Conservation (phyloP, 2,329 filamentous ascomycete genomes). For the Lecanicillium sp. region DNA sequence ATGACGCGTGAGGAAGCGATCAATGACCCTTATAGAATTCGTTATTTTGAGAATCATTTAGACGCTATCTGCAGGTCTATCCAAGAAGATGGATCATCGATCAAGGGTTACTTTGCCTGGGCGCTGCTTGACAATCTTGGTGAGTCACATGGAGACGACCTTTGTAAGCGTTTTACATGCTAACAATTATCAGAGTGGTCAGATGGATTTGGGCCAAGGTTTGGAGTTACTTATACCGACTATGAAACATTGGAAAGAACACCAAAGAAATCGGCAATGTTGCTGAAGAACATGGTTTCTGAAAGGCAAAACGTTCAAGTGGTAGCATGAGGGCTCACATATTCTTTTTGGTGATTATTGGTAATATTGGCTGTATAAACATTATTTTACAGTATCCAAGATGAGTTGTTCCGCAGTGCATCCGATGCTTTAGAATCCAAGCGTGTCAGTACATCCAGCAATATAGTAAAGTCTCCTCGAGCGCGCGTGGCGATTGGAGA, state of each 20-base stretch:
- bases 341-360: not conserved
- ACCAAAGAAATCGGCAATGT: constrained; percentile 26
- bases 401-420: constrained; percentile 24
- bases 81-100: constrained; percentile 14
- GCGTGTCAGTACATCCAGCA: constrained; percentile 31
- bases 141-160: constrained; percentile 10
- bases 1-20: constrained; percentile 27
- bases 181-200: constrained; percentile 21
- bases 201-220: constrained; percentile 28
- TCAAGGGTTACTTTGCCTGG: constrained; percentile 27
- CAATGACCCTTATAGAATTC: constrained; percentile 25
- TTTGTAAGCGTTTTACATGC: not conserved
- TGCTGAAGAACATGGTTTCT: constrained; percentile 19
- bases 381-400: constrained; percentile 6
- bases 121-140: constrained; percentile 27
- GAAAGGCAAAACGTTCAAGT: constrained; percentile 11
- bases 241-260: constrained; percentile 27
- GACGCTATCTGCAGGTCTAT: constrained; percentile 24
- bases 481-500: constrained; percentile 29
- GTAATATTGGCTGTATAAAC: not conserved
- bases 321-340: not conserved
- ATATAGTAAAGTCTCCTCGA: constrained; percentile 27
- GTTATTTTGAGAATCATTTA: constrained; percentile 29
- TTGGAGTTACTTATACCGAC: constrained; percentile 29
- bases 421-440: constrained; percentile 35